Evolutionary conservation across 176 grass and related monocot species (phyloP).

Genomic region (Phyllostachys edulis): DNA sequence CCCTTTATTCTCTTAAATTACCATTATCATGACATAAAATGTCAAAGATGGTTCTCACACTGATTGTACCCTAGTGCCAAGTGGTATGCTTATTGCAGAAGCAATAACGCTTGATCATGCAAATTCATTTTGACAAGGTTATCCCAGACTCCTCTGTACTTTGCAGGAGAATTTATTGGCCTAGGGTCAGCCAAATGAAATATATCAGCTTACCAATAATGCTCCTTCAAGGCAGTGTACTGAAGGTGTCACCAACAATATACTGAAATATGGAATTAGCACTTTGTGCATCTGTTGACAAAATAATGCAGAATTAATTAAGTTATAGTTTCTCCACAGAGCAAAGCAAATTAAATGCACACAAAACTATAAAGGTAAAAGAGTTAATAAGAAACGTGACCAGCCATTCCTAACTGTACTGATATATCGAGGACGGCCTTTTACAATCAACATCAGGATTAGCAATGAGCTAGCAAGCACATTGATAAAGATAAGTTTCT

Average conservation of each 20-base stretch:
- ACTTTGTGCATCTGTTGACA: slow-evolving; percentile 77
- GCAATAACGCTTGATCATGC: neutral
- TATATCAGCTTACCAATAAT: slow-evolving; percentile 67
- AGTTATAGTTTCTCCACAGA: neutral
- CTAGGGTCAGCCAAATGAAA: slow-evolving; percentile 21
- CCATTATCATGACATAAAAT: neutral
- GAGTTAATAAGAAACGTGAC: neutral
- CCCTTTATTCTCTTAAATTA: neutral
- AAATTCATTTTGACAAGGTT: slow-evolving; percentile 24
- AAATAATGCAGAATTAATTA: slow-evolving; percentile 25
- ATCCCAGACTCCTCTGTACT: neutral
- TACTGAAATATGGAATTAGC: slow-evolving; percentile 79
- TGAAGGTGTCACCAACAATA: slow-evolving; percentile 80
- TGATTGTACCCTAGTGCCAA: neutral
- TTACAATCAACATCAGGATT: slow-evolving; percentile 3
- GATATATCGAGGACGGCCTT: neutral
- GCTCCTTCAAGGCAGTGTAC: slow-evolving; percentile 91
- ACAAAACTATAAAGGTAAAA: neutral
- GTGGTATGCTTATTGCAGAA: slow-evolving; percentile 1
- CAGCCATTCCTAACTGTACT: neutral
- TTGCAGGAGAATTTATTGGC: neutral
- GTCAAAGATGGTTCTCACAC: slow-evolving; percentile 5
- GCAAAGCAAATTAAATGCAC: neutral
- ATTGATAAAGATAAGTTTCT: neutral
- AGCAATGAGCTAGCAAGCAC: neutral